Evolutionary conservation across 2,329 filamentous ascomycete genomes (phyloP), one percentile per base, ranked within the genome.

Genomic region (Aspergillus fumigatiaffinis): DNA sequence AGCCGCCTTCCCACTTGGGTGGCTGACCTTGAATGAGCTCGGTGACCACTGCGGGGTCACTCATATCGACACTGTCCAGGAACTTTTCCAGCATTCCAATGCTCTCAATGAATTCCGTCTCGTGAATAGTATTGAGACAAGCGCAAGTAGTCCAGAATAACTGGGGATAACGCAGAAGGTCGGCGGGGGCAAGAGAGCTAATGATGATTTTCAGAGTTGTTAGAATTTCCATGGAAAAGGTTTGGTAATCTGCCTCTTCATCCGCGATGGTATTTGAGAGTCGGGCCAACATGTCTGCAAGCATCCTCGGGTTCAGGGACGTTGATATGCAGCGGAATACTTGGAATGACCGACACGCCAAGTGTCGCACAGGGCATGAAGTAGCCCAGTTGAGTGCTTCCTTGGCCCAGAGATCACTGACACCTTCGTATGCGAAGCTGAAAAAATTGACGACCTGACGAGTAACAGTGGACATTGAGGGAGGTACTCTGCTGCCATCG

Each of bases 71-170:
- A 71, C 94, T 96, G 63, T 86, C 84, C 23, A 99, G 77, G 38
- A 96, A 86, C 67, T 90, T 89, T 57, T 96, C 90, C 9, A 99
- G 82, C 90, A 99, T 97, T 53, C 90, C 88, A 12, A 97, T 80
- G 23, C 90, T 92, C 71, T 97, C 94, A 60, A 94, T 84, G 61
- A 96, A 99, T 69, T 99, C 94, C 23, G 88, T 85, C 74, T 99
- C 95, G 63, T 97, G 96, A 68, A 97, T 96, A 0, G 94, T 97
- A 68, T 97, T 92, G 21, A 99, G 79, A 71, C 94, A 99, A 10
- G 94, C 94, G 67, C 92, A 97, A 0, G 91, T 96, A 0, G 93
- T 96, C 95, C 95, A 99, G 75, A 99, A 97, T 1, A 99, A 80
- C 68, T 97, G 93, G 1, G 94, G 94, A 63, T 96, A 97, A n/a